Percentiles rank a stretch among this genome's conserved stretches.
Evolutionary conservation across 495 filamentous ascomycete genomes (phyloP).

Genomic region (Xylaria intraflava): DNA sequence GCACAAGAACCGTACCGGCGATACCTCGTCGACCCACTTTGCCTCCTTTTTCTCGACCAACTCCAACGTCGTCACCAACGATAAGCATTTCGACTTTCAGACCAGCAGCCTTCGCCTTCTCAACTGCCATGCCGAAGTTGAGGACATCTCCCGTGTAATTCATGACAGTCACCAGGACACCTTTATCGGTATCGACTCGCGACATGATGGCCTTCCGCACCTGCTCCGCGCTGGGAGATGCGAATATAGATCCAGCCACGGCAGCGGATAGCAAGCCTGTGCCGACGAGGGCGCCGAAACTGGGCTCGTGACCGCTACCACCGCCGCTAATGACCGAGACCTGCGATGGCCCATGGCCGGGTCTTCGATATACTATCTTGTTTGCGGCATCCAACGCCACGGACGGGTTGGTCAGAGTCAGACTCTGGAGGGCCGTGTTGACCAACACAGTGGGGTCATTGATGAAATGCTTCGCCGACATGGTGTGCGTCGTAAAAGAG

Average conservation of each 20-base stretch:
- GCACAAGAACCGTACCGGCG: constrained; percentile 80
- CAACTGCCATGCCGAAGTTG: constrained; percentile 91
- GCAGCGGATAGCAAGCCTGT: constrained; percentile 74
- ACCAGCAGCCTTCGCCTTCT: constrained; percentile 81
- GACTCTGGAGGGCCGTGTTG: constrained; percentile 63
- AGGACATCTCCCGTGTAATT: constrained; percentile 80
- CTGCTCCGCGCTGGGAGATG: constrained; percentile 80
- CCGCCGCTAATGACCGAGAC: constrained; percentile 86
- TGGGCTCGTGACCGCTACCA: constrained; percentile 89
- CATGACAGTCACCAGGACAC: constrained; percentile 66
- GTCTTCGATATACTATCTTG: constrained; percentile 81
- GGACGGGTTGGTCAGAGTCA: constrained; percentile 80
- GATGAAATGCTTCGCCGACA: constrained; percentile 85
- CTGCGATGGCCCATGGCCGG: constrained; percentile 38
- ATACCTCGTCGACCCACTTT: constrained; percentile 92
- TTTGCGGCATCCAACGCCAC: constrained; percentile 70
- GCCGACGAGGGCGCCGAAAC: constrained; percentile 66
- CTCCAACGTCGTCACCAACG: constrained; percentile 92
- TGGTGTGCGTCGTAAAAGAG: constrained; percentile 14
- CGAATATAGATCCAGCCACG: constrained; percentile 91
- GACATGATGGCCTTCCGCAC: constrained; percentile 69
- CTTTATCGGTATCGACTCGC: constrained; percentile 60
- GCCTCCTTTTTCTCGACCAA: constrained; percentile 72
- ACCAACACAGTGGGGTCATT: constrained; percentile 78
- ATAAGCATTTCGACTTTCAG: constrained; percentile 84